Conservation (phyloP, 2,329 filamentous ascomycete species). For the Cryoendolithus antarcticus region DNA sequence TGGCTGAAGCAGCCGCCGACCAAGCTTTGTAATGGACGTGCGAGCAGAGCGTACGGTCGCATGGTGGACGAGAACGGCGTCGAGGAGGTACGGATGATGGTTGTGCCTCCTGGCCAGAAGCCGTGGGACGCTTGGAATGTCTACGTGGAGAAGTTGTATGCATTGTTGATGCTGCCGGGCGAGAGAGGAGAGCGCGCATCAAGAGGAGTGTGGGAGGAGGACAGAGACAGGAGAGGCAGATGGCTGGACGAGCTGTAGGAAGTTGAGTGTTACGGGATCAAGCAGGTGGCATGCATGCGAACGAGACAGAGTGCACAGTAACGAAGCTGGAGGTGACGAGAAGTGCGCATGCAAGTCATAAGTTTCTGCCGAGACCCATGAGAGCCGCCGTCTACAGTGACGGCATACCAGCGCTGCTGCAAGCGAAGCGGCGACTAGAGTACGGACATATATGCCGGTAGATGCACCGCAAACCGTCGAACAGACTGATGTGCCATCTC, state of each 20-base stretch:
- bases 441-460: no score
- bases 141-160: not conserved
- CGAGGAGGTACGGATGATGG: not conserved
- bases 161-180: not conserved
- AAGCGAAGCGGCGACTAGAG: no score
- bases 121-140: not conserved
- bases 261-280: not conserved
- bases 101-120: not conserved
- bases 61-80: not conserved
- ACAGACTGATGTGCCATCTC: no score
- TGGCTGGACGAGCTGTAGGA: slow-evolving; percentile 1
- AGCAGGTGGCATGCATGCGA: not conserved
- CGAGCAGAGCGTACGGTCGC: not conserved
- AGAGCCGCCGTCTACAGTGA: no score
- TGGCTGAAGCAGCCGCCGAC: not conserved
- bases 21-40: not conserved
- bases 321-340: no score
- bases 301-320: no score
- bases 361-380: no score
- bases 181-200: not conserved
- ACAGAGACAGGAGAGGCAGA: not conserved
- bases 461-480: no score
- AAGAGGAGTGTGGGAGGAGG: not conserved
- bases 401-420: no score
- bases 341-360: no score